phyloP scores from a whole-genome alignment of 345 rosid genomes.

The Iberis pinnata region DNA sequence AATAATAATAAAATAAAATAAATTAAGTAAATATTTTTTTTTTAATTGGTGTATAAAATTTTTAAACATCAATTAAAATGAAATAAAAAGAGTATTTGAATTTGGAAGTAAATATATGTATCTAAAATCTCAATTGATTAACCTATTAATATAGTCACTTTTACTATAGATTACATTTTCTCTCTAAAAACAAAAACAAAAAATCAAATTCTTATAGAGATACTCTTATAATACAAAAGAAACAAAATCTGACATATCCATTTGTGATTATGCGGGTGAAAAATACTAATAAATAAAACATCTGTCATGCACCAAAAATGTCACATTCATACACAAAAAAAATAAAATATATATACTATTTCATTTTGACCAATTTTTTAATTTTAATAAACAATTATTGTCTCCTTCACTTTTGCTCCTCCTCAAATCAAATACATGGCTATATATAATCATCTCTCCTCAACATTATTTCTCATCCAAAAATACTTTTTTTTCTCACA shows the following conservation, averaged over 20 bases:
- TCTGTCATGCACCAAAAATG: slow-evolving; percentile 33
- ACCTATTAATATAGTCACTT: neutral
- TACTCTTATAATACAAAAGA: neutral
- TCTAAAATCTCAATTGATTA: too few species aligned
- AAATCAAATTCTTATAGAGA: neutral
- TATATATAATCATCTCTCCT: slow-evolving; percentile 23
- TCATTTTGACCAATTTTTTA: slow-evolving; percentile 23
- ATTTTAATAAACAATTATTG: slow-evolving; percentile 15
- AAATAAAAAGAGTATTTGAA: too few species aligned
- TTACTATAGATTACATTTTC: neutral
- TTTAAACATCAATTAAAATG: too few species aligned
- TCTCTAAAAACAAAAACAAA: neutral
- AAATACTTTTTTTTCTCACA: slow-evolving; percentile 17
- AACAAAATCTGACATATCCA: slow-evolving; percentile 33
- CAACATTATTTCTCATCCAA: slow-evolving; percentile 12
- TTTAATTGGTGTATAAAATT: too few species aligned
- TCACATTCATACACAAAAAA: slow-evolving; percentile 23
- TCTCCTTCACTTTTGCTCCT: slow-evolving; percentile 4
- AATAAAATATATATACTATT: slow-evolving; percentile 13
- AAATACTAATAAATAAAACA: slow-evolving; percentile 11
- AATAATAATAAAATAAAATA: too few species aligned
- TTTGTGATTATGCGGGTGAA: slow-evolving; percentile 19
- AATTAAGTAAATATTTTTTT: too few species aligned
- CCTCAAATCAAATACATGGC: slow-evolving; percentile 7
- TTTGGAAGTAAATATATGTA: too few species aligned